These are phyloP conservation scores for Flueggea neowawraea DNA, from an alignment of 441 rosid species.

Conservation along the genomic window DNA sequence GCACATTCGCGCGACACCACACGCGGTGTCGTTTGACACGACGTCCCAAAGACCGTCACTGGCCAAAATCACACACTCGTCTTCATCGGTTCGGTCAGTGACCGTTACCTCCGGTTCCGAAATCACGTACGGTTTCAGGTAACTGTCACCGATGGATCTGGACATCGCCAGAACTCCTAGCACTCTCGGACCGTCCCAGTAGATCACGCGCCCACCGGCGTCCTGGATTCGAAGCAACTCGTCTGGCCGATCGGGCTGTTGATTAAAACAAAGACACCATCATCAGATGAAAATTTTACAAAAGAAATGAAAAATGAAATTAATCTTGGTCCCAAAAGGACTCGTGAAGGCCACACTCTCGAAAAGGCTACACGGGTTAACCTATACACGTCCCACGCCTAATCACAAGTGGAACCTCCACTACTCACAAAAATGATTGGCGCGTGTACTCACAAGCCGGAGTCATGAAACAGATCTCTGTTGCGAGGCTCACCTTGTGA, in stretches of 20 bases:
- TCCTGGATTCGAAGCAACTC: slow-evolving; percentile 66
- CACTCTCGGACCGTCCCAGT: slow-evolving; percentile 90
- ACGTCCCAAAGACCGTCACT: slow-evolving; percentile 99
- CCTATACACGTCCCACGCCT: too few species aligned
- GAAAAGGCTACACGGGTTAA: too few species aligned
- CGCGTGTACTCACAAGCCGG: too few species aligned
- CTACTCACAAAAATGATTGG: too few species aligned
- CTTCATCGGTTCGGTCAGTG: slow-evolving; percentile 54
- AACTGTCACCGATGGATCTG: slow-evolving; percentile 86
- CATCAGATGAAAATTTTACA: too few species aligned
- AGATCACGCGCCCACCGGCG: slow-evolving; percentile 91
- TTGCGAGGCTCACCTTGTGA: slow-evolving; percentile 55
- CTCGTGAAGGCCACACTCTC: too few species aligned
- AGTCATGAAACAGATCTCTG: too few species aligned
- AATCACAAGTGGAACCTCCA: too few species aligned
- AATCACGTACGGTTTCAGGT: slow-evolving; percentile 82
- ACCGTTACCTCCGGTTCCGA: slow-evolving; percentile 86
- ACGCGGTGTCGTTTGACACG: slow-evolving; percentile 77
- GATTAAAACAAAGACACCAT: neutral
- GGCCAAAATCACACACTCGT: slow-evolving; percentile 81
- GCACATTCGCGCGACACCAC: slow-evolving; percentile 79
- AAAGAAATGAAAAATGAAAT: neutral
- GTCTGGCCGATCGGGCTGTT: slow-evolving; percentile 94
- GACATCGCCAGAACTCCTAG: slow-evolving; percentile 97
- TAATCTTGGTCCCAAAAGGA: neutral